These are phyloP conservation scores for Citrus mangshanensis DNA, from an alignment of 345 rosid genomes.

Conservation along the genomic window DNA sequence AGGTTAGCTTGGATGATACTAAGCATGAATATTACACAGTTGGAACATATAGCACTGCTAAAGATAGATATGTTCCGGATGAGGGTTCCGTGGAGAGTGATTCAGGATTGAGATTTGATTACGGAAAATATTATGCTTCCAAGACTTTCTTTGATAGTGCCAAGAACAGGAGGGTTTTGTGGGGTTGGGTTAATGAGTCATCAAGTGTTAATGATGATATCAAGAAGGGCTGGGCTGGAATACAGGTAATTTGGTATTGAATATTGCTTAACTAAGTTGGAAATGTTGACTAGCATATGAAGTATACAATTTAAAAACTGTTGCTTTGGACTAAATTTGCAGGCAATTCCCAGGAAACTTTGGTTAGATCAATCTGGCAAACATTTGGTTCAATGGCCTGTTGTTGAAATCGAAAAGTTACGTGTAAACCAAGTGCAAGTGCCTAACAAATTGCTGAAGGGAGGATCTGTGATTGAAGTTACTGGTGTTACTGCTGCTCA, in stretches of 20 bases:
- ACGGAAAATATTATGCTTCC: constrained; percentile 65
- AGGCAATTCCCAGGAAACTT: constrained; percentile 65
- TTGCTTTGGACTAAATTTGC: constrained; percentile 2
- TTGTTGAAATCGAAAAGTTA: constrained; percentile 56
- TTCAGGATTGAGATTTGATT: constrained; percentile 46
- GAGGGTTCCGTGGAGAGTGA: constrained; percentile 16
- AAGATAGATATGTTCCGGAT: constrained; percentile 35
- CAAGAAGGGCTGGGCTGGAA: constrained; percentile 58
- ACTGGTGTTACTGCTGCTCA: constrained; percentile 62
- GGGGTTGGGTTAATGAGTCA: constrained; percentile 64
- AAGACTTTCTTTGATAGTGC: constrained; percentile 51
- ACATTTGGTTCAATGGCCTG: constrained; percentile 58
- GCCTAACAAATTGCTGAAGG: constrained; percentile 25
- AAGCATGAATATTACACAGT: constrained; percentile 40
- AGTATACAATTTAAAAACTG: background rate
- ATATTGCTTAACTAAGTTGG: background rate
- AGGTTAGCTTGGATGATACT: constrained; percentile 40
- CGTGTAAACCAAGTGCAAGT: constrained; percentile 33
- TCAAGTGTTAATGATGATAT: constrained; percentile 15
- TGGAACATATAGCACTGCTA: constrained; percentile 34
- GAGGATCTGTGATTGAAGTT: constrained; percentile 32
- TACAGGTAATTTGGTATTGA: constrained; percentile 41
- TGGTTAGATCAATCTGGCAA: constrained; percentile 32
- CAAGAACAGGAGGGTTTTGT: constrained; percentile 42
- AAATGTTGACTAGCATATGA: background rate